Conservation (phyloP, 1,284 basidiomycete genomes). For the Coriolopsis trogii region DNA sequence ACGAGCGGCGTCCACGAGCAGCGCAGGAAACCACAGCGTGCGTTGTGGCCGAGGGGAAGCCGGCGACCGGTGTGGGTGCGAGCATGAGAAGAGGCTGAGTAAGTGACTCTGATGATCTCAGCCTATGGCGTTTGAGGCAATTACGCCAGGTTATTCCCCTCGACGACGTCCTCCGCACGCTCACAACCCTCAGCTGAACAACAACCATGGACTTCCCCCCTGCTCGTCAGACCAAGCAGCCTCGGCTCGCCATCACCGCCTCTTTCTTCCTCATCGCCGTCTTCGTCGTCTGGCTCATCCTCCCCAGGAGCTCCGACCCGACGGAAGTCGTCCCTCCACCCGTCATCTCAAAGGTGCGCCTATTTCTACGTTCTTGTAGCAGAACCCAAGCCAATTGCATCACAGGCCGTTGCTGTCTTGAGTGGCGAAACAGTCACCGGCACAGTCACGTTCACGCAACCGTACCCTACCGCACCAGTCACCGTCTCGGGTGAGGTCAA, state of each 20-base stretch:
- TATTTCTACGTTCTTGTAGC: background rate
- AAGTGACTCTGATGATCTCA: background rate
- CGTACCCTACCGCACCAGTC: conserved; percentile 53
- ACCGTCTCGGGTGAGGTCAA: conserved; percentile 64
- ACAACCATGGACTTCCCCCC: conserved; percentile 12
- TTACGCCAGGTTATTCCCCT: conserved; percentile 2
- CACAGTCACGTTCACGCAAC: conserved; percentile 68
- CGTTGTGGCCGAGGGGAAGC: no score
- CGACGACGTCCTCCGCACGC: background rate
- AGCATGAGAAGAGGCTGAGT: conserved; percentile 14
- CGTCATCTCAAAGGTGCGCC: conserved; percentile 17
- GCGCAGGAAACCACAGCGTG: no score
- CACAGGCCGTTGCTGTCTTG: conserved; percentile 70
- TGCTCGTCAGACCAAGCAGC: conserved; percentile 17
- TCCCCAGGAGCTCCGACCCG: conserved; percentile 12
- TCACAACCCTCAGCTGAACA: background rate
- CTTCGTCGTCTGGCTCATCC: conserved; percentile 24
- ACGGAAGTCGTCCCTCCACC: conserved; percentile 14
- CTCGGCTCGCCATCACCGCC: conserved; percentile 22
- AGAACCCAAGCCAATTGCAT: background rate
- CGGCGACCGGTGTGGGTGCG: background rate
- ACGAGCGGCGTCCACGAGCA: no score
- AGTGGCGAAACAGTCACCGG: conserved; percentile 65
- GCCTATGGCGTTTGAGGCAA: conserved; percentile 8
- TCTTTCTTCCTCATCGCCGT: conserved; percentile 23